Evolutionary conservation across 768 basidiomycete genomes (phyloP).

Genomic region (Asterophora lycoperdoides): DNA sequence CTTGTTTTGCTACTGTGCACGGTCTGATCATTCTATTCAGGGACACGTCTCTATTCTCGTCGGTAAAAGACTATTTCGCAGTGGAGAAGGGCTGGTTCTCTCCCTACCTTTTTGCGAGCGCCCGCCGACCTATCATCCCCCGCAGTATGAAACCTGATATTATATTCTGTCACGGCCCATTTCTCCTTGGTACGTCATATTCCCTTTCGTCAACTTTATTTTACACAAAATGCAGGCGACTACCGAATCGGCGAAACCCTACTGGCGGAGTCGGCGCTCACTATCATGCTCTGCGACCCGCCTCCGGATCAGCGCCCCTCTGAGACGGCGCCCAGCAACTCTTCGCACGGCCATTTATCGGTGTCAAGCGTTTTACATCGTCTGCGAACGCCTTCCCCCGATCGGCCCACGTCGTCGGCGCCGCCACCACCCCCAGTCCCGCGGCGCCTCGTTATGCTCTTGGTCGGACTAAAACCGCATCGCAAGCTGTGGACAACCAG

Average conservation of each 20-base stretch:
- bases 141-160: constrained; percentile 62
- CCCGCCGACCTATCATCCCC: constrained; percentile 55
- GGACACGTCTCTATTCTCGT: constrained; percentile 54
- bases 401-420: constrained; percentile 39
- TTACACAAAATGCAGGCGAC: constrained; percentile 41
- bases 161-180: constrained; percentile 62
- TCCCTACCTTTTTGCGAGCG: constrained; percentile 61
- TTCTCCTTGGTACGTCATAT: constrained; percentile 42
- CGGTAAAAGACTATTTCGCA: constrained; percentile 58
- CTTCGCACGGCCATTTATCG: constrained; percentile 29
- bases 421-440: constrained; percentile 40
- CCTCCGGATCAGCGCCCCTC: constrained; percentile 17
- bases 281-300: constrained; percentile 42
- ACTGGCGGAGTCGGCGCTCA: constrained; percentile 51
- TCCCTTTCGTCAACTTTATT: neutral
- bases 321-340: constrained; percentile 11
- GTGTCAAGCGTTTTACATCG: constrained; percentile 42
- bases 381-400: constrained; percentile 50
- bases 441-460: constrained; percentile 52
- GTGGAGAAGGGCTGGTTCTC: constrained; percentile 68
- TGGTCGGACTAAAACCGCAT: constrained; percentile 60
- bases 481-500: constrained; percentile 55
- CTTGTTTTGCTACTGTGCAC: neutral
- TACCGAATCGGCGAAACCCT: constrained; percentile 56
- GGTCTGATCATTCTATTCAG: constrained; percentile 23